A percentile compares a stretch with the other conserved stretches of the same genome.
phyloP scores from a whole-genome alignment of 495 filamentous ascomycete species.

The Haplographium delicatum region DNA sequence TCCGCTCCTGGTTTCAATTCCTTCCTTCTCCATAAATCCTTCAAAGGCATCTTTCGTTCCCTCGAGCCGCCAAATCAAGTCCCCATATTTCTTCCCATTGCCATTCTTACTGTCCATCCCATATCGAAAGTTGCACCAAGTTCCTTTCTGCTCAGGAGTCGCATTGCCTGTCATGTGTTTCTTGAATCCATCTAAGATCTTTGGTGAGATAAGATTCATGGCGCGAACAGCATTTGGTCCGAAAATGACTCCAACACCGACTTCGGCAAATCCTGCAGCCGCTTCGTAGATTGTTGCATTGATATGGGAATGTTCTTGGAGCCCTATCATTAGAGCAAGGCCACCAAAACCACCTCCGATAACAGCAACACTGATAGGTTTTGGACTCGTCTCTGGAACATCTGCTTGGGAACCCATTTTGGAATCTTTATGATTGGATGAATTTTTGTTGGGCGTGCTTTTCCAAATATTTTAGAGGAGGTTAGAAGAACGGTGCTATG shows the following conservation, averaged over 20 bases:
- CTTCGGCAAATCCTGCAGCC: constrained; percentile 10
- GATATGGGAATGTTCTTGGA: constrained; percentile 7
- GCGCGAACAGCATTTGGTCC: constrained; percentile 10
- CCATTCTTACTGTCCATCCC: constrained; percentile 12
- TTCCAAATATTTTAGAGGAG: no score
- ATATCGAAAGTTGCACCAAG: constrained; percentile 15
- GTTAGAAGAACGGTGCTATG: no score
- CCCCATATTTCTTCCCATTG: constrained; percentile 13
- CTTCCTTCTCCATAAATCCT: neutral
- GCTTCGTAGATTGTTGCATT: constrained; percentile 11
- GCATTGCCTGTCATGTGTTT: constrained; percentile 11
- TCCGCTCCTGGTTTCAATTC: constrained; percentile 20
- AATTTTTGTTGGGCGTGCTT: no score
- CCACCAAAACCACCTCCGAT: constrained; percentile 11
- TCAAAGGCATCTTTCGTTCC: constrained; percentile 1
- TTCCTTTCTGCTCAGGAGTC: neutral
- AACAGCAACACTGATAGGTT: constrained; percentile 7
- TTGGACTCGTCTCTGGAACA: neutral
- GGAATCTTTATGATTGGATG: no score
- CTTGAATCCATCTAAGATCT: constrained; percentile 10
- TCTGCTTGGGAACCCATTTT: constrained; percentile 1
- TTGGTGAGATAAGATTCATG: constrained; percentile 6
- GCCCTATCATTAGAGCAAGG: constrained; percentile 9
- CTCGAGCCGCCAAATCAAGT: constrained; percentile 12
- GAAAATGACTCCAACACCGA: constrained; percentile 11